Conservation (phyloP, 345 rosid species). For the rapeseed (Brassica napus) region Da-Ae NC_063444.1:9674001-9674500, state of each 20-base stretch:
- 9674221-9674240: background rate
- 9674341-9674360: background rate
- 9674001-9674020: background rate
- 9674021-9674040: background rate
- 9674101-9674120: background rate
- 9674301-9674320: background rate
- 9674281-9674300: background rate
- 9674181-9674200: background rate
- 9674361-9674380: background rate
- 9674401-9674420: background rate
- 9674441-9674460: background rate
- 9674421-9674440: background rate
- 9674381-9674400: background rate
- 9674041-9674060: background rate
- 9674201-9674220: background rate
- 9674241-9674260: background rate
- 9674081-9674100: background rate
- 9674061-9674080: background rate
- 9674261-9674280: background rate
- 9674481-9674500: background rate
- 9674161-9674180: background rate
- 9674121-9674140: background rate
- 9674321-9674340: background rate
- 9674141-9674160: background rate
- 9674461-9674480: background rate